Evolutionary conservation across 1,284 basidiomycete species (phyloP).

Genomic region (Wallemia hederae): DNA sequence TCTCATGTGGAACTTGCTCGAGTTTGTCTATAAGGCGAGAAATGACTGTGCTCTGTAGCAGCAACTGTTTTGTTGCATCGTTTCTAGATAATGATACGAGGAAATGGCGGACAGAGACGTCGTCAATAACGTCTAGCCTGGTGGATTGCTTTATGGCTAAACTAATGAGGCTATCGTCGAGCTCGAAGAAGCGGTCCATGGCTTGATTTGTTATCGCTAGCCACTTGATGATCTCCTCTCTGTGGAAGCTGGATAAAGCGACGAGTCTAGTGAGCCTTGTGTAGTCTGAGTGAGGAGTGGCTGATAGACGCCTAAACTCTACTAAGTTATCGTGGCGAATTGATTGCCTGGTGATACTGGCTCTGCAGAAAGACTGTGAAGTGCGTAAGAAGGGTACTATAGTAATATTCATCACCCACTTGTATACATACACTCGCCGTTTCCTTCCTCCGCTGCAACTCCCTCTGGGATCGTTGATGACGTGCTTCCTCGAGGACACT

Average conservation of each 20-base stretch:
- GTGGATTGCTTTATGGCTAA: neutral
- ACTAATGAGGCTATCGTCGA: neutral
- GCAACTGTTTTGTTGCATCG: slow-evolving; percentile 3
- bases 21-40: slow-evolving; percentile 17
- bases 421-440: slow-evolving; percentile 32
- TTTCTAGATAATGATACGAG: neutral
- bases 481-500: slow-evolving; percentile 32
- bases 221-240: neutral
- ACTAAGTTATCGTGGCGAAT: neutral
- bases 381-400: neutral
- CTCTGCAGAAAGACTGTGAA: neutral
- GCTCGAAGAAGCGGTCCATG: neutral
- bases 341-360: slow-evolving; percentile 1
- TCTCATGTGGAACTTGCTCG: slow-evolving; percentile 6
- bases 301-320: neutral
- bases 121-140: neutral
- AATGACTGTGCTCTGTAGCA: slow-evolving; percentile 11
- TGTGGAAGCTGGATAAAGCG: neutral
- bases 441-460: slow-evolving; percentile 24
- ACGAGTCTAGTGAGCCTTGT: neutral
- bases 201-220: neutral
- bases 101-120: neutral
- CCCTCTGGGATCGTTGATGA: slow-evolving; percentile 27
- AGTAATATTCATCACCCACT: slow-evolving; percentile 11
- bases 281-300: neutral